Base-by-base conservation (phyloP, 228 moss, liverwort and hornwort genomes). In the Sphagnum magellanicum region DNA sequence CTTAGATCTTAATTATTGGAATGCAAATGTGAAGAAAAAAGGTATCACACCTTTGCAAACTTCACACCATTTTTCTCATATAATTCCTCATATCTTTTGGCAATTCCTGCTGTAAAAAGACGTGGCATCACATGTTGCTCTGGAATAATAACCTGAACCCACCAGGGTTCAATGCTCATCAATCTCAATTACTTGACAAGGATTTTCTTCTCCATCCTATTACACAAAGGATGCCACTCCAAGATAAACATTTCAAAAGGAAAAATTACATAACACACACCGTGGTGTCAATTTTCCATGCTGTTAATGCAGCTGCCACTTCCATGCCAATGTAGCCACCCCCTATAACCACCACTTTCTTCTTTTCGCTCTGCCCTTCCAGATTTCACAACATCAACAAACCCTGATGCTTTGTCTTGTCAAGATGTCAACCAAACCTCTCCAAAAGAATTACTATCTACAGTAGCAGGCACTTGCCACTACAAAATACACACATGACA, bases 241-340 rank as follows among this genome's bases (percentile, higher is more conserved):
- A 32, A 32, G 32, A 3, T 2, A 32, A 32, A 32, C 32, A 32
- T 6, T 16, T 47, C 5, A 47, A 6, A 61, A 62, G n/a, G 8
- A 53, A 13, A 16, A 51, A 12, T 6, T 48, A 62, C 61, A 32
- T 32, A 32, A 32, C 3, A 32, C 32, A 16, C 72, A 83, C 79
- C 80, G 80, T 84, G 14, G 71, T 71, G 17, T 84, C 80, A 68
- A 84, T 59, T 50, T 80, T 80, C 84, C 84, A 84, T n/a, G 80
- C 77, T 66, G 77, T 66, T n/a, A 80, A 53, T 9, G 84, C 84
- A 57, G 84, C 73, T 13, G 84, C 74, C 17, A 84, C 80, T 72
- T 84, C 84, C 73, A 84, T 16, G 10, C 84, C 84, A 68, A 84
- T 84, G 50, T 84, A 84, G 16, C 84, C 84, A 58, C 84, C 84